Evolutionary conservation across 805 yeast species (phyloP), one percentile per base, ranked within the genome.

Genomic region (Yarrowia bubula): DNA sequence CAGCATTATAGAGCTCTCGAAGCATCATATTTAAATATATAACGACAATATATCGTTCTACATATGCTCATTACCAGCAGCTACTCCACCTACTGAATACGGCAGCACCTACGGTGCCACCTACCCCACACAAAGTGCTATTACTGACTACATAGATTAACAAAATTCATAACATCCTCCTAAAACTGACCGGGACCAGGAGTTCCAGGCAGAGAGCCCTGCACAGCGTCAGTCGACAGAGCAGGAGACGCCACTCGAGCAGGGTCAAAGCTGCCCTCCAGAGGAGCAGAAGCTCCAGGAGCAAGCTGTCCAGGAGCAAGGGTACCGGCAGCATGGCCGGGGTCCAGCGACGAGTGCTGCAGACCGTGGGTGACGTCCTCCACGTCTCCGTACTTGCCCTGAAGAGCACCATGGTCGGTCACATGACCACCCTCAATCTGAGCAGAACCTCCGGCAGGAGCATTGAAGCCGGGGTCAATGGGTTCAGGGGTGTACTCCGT

Each of bases 391-490:
- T 31, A 55, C 37, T 41, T 39, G 61, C 47, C 61, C 46, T 39
- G 47, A n/a, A 55, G 46, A 9, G 47, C 61, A 11, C 61, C 61
- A 17, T 55, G 61, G 47, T 55, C 61, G 3, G 61, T 55, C 22
- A 55, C 47, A 3, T 41, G 47, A 14, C 61, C 61, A 11, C 13
- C 47, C 47, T 39, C 47, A 2, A 55, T 0, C 46, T 55, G 61
- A 3, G 61, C 61, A 11, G 61, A 41, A 4, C 61, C 61, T 15
- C 61, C 61, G 2, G 31, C 61, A 9, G 61, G 61, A 13, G 61
- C 37, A 31, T 55, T 55, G 47, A 55, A 55, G 41, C 61, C 61
- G 18, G 61, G 61, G 13, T 55, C 61, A 6, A 55, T 31, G 28
- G 61, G 61, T 38, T 39, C 61, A 18, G 47, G 44, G 4, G 60